Conservation (phyloP, 2,329 filamentous ascomycete genomes). For the Teratosphaeria zuluensis region DNA sequence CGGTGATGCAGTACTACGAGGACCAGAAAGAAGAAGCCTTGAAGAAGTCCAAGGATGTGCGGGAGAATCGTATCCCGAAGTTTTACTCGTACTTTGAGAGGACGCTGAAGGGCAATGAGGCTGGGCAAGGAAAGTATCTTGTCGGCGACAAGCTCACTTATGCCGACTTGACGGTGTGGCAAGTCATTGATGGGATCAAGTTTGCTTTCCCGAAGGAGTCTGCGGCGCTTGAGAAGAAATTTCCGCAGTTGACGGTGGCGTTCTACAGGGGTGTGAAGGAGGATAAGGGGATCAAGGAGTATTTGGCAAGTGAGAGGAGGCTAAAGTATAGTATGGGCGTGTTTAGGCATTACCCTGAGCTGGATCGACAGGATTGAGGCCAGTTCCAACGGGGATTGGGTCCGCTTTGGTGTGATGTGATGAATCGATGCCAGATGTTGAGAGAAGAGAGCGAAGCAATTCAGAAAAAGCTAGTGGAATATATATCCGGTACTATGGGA, state of each 20-base stretch:
- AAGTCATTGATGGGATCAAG: constrained; percentile 47
- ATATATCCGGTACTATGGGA: too few species aligned
- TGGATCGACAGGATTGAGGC: constrained; percentile 40
- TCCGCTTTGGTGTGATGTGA: not conserved
- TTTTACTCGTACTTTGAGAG: constrained; percentile 63
- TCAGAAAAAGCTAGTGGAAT: too few species aligned
- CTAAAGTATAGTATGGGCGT: constrained; percentile 55
- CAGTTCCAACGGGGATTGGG: not conserved
- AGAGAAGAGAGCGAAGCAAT: too few species aligned
- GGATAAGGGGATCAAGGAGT: constrained; percentile 55
- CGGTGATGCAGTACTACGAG: constrained; percentile 51
- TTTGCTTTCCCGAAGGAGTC: constrained; percentile 64
- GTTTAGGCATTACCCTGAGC: constrained; percentile 63
- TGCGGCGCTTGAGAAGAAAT: constrained; percentile 47
- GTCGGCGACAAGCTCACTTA: constrained; percentile 57
- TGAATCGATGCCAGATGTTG: not conserved
- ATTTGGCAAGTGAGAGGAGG: constrained; percentile 57
- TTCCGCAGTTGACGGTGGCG: constrained; percentile 48
- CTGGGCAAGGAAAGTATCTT: constrained; percentile 51
- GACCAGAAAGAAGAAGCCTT: constrained; percentile 62
- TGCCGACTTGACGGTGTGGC: constrained; percentile 65
- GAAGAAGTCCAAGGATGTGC: constrained; percentile 48
- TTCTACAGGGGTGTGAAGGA: constrained; percentile 56
- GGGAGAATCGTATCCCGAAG: constrained; percentile 57
- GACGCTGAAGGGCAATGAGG: constrained; percentile 49